Conservation (phyloP, 1,284 basidiomycete species). For the Vanrija pseudolonga region DNA sequence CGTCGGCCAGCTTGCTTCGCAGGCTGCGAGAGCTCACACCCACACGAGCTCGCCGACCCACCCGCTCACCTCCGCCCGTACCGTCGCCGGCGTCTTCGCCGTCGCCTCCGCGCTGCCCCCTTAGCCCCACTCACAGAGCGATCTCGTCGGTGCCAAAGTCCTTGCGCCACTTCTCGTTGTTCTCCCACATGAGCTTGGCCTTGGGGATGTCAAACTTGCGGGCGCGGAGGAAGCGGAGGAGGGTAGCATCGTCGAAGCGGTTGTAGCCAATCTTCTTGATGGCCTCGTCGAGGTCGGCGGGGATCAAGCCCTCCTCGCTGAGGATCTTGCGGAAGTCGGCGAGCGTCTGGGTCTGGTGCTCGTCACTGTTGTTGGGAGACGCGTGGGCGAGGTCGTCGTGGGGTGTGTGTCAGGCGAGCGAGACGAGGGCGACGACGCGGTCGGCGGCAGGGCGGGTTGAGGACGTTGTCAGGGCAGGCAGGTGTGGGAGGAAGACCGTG, state of each 20-base stretch:
- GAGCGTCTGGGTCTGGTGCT: slow-evolving; percentile 66
- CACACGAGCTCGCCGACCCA: no score
- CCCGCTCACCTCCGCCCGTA: background rate
- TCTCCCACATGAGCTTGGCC: slow-evolving; percentile 79
- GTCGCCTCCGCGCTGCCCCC: background rate
- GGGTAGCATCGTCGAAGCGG: slow-evolving; percentile 72
- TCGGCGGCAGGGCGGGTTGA: background rate
- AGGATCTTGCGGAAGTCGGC: slow-evolving; percentile 68
- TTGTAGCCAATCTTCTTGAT: slow-evolving; percentile 51
- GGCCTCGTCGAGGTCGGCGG: slow-evolving; percentile 37
- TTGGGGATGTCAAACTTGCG: slow-evolving; percentile 83
- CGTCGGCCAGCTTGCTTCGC: no score
- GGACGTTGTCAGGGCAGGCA: no score
- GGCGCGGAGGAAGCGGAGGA: slow-evolving; percentile 86
- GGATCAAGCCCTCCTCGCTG: slow-evolving; percentile 39
- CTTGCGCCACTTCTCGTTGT: slow-evolving; percentile 85
- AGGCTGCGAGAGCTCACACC: no score
- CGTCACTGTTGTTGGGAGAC: slow-evolving; percentile 43
- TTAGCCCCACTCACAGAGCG: slow-evolving; percentile 58
- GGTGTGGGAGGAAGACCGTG: background rate
- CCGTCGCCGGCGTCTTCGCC: background rate
- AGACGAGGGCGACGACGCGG: background rate
- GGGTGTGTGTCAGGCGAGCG: no score
- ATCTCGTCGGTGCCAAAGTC: slow-evolving; percentile 86
- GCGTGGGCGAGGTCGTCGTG: background rate